A percentile compares a stretch with the other conserved stretches of the same genome.
Conservation (phyloP, 2,329 filamentous ascomycete genomes). For the Escovopsis sp. region DNA sequence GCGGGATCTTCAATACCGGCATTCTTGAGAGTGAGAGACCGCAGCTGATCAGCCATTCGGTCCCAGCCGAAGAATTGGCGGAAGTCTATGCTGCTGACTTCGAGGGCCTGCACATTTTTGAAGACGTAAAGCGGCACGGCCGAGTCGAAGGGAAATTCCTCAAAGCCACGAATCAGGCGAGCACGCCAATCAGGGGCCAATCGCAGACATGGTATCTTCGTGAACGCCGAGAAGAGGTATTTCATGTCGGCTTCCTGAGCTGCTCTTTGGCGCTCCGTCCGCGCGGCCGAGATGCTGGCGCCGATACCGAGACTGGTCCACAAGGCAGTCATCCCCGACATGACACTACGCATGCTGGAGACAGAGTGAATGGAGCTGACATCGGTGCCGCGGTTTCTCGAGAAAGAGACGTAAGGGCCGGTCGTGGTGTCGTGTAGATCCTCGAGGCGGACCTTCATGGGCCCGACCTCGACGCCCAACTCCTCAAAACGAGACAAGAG, state of each 20-base stretch:
- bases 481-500: constrained; percentile 92
- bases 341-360: constrained; percentile 89
- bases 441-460: constrained; percentile 91
- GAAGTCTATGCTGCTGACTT: constrained; percentile 92
- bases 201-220: constrained; percentile 86
- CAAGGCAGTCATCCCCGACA: constrained; percentile 88
- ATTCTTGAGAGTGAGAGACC: constrained; percentile 76
- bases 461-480: constrained; percentile 74
- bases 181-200: constrained; percentile 88
- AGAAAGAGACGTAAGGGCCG: constrained; percentile 91
- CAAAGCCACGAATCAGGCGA: constrained; percentile 77
- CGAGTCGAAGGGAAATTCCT: constrained; percentile 96
- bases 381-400: constrained; percentile 66
- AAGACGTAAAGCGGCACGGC: constrained; percentile 93
- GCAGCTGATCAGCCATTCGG: constrained; percentile 75
- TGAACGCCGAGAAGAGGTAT: constrained; percentile 95
- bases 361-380: constrained; percentile 87
- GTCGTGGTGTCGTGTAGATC: constrained; percentile 82
- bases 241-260: constrained; percentile 76
- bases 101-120: constrained; percentile 88
- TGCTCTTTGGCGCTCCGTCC: constrained; percentile 79
- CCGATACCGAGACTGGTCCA: constrained; percentile 81
- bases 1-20: constrained; percentile 78
- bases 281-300: constrained; percentile 62
- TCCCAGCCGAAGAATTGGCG: constrained; percentile 98